Evolutionary conservation across 176 grass and related monocot species (phyloP), one percentile per base, ranked within the genome.

Genomic region (Alopecurus myosuroides): DNA sequence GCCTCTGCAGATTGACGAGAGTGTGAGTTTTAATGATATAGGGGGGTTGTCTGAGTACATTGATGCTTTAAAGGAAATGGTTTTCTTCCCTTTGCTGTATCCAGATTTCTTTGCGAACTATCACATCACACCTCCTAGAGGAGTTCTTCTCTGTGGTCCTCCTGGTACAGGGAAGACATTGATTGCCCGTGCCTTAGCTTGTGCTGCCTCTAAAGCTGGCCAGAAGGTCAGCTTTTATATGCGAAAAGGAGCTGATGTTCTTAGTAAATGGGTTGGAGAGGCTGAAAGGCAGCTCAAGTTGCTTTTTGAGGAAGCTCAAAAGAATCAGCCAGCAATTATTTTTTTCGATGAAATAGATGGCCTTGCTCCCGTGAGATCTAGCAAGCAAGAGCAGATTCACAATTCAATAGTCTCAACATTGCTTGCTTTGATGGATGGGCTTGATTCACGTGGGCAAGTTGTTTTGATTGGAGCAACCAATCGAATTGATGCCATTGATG

Each of bases 321-420:
- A 91, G 81, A 99, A 99, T 87, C 97, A 99, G 56, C 97, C 97
- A 0, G 95, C 97, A 64, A 99, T 99, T 76, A 99, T 99, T 79
- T 99, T 99, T 83, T 99, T 99, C 73, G 97, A 99, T 60, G 97
- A 99, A 88, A 99, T 99, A 84, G 97, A 99, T 91, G 97, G 97
- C 25, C 81, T 99, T 82, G 97, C 97, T 73, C 97, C 97, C 84
- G 97, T 99, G 78, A 99, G 97, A 83, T 99, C 97, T 49, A 99
- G 97, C 91, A 99, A 99, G 82, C 97, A 99, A 89, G 97, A 99
- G 62, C 97, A 99, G 79, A 99, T 99, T 83, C 97, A 99, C 61
- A 99, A 99, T 89, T 99, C 97, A 81, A 99, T 99, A 76, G 97
- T 99, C 62, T 99, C 97, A 12, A 99, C 97, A 75, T 89, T 99